phyloP scores from a whole-genome alignment of 768 basidiomycete genomes.

The Baorangia bicolor region DNA sequence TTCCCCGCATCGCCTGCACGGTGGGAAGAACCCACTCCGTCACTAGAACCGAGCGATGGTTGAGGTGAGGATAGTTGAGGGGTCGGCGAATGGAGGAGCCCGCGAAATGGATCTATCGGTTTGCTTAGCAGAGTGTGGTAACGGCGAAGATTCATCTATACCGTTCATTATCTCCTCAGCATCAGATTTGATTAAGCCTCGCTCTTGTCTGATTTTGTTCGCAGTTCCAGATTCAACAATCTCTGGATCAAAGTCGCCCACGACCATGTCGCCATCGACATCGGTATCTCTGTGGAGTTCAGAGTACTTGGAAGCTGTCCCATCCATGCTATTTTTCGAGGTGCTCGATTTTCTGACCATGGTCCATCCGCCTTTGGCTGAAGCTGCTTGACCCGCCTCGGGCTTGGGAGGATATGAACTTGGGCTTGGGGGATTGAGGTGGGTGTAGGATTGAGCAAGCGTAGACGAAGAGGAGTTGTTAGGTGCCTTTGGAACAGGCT shows the following conservation, averaged over 20 bases:
- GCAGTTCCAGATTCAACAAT: constrained; percentile 30
- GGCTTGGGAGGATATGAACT: constrained; percentile 68
- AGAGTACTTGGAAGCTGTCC: constrained; percentile 19
- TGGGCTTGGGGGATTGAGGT: constrained; percentile 70
- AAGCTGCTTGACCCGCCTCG: constrained; percentile 39
- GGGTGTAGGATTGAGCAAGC: constrained; percentile 79
- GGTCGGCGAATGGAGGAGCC: constrained; percentile 41
- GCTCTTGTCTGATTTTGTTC: constrained; percentile 44
- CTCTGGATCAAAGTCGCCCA: constrained; percentile 74
- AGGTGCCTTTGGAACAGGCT: constrained; percentile 49
- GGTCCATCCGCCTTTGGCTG: constrained; percentile 71
- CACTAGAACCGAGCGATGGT: constrained; percentile 3
- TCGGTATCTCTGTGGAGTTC: constrained; percentile 51
- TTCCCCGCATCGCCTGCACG: constrained; percentile 47
- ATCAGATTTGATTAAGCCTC: constrained; percentile 59
- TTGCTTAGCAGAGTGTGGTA: constrained; percentile 29
- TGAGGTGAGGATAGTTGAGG: constrained; percentile 2
- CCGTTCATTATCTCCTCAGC: constrained; percentile 76
- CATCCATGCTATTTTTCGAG: constrained; percentile 26
- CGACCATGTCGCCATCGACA: constrained; percentile 72
- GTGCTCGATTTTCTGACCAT: constrained; percentile 54
- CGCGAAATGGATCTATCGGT: constrained; percentile 57
- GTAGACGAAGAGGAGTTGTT: constrained; percentile 61
- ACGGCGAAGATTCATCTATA: constrained; percentile 34
- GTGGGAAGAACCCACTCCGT: constrained; percentile 11